Conservation (phyloP, 2,329 filamentous ascomycete species). For the Stemphylium beticola region DNA sequence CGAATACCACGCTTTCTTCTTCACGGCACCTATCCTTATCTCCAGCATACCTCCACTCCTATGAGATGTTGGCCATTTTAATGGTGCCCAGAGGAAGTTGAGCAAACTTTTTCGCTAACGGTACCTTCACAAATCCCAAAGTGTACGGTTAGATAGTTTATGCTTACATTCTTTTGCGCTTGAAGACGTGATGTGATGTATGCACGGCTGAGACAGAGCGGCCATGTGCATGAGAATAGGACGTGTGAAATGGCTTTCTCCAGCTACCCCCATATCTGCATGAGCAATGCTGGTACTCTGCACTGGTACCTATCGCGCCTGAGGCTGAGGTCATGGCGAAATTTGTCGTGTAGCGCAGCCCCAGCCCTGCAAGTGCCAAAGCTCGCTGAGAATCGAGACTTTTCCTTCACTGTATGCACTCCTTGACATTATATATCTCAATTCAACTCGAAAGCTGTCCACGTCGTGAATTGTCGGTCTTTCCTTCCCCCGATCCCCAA, state of each 20-base stretch:
- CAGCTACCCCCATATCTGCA: too few species aligned
- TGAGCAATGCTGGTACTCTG: background rate
- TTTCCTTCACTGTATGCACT: background rate
- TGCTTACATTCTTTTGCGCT: slow-evolving; percentile 69
- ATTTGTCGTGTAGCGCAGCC: background rate
- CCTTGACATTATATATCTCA: background rate
- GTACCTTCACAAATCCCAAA: slow-evolving; percentile 78
- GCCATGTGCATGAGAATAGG: background rate
- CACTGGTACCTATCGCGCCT: background rate
- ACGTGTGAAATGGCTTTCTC: background rate
- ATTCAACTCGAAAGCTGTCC: background rate
- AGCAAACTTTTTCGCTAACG: slow-evolving; percentile 98
- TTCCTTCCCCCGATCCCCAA: slow-evolving; percentile 15
- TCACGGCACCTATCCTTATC: slow-evolving; percentile 86
- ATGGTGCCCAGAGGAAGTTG: slow-evolving; percentile 78
- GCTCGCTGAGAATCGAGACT: background rate
- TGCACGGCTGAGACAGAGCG: background rate
- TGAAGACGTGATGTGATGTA: background rate
- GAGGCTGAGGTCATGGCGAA: background rate
- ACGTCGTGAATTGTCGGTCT: slow-evolving; percentile 10
- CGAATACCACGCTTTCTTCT: slow-evolving; percentile 49
- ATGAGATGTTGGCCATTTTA: slow-evolving; percentile 81
- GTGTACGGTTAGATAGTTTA: slow-evolving; percentile 96
- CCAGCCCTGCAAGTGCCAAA: background rate
- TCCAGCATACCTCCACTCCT: slow-evolving; percentile 74